phyloP scores from a whole-genome alignment of 306 rosid genomes.

The Clitoria ternatea region DNA sequence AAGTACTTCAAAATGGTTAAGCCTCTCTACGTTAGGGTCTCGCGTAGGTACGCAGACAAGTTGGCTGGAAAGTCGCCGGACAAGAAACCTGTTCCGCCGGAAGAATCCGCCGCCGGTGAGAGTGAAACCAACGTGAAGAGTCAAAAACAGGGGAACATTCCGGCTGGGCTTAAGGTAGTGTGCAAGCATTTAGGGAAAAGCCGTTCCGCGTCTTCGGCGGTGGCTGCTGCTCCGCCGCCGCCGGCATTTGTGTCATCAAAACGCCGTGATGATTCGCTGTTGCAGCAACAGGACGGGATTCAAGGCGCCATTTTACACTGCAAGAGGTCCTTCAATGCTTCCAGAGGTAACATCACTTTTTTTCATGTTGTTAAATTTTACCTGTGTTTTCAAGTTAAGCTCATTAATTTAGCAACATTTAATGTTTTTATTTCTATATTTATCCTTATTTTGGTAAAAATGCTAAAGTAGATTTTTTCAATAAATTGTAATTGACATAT shows the following conservation, averaged over 20 bases:
- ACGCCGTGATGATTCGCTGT: constrained; percentile 81
- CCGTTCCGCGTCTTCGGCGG: constrained; percentile 91
- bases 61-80: no score
- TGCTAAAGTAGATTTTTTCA: no score
- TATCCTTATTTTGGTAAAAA: no score
- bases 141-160: constrained; percentile 51
- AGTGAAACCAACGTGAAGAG: constrained; percentile 21
- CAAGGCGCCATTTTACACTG: constrained; percentile 97
- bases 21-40: constrained; percentile 81
- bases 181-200: constrained; percentile 94
- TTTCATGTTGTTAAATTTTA: neutral
- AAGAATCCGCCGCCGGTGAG: neutral
- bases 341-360: constrained; percentile 44
- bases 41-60: constrained; percentile 70
- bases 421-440: neutral
- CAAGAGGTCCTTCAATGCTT: constrained; percentile 88
- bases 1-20: constrained; percentile 83
- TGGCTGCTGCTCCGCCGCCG: constrained; percentile 57
- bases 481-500: no score
- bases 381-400: no score
- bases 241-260: constrained; percentile 37
- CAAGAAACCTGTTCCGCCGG: no score
- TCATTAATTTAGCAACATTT: no score
- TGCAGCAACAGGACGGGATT: constrained; percentile 95
- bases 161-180: constrained; percentile 71